Conservation (phyloP, 169 alveolate species). For the Plasmodium coatneyi region DNA sequence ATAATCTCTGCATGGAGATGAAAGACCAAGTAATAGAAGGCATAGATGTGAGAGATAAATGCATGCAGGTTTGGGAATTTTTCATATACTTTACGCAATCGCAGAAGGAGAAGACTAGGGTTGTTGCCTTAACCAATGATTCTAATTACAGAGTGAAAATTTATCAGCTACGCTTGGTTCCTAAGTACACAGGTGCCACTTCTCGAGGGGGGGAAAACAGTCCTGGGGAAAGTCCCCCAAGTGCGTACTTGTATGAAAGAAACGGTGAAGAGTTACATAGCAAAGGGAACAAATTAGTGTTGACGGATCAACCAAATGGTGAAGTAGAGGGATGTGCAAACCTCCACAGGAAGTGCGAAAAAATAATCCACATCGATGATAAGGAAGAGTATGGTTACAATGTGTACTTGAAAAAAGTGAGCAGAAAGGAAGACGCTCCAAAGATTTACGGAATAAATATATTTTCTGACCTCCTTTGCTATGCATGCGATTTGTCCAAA, state of each 20-base stretch:
- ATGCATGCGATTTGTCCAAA: slow-evolving; percentile 60
- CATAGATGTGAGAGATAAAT: slow-evolving; percentile 13
- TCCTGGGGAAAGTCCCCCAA: neutral
- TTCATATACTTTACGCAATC: slow-evolving; percentile 54
- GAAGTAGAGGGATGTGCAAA: neutral
- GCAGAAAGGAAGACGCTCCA: slow-evolving; percentile 18
- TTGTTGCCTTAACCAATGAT: slow-evolving; percentile 23
- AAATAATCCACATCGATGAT: slow-evolving; percentile 3
- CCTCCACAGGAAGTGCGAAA: neutral
- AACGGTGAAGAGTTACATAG: neutral
- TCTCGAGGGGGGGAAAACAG: neutral
- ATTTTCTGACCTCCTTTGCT: slow-evolving; percentile 11
- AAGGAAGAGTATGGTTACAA: slow-evolving; percentile 46
- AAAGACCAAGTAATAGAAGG: slow-evolving; percentile 34
- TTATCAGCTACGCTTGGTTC: slow-evolving; percentile 30
- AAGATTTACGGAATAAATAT: slow-evolving; percentile 48
- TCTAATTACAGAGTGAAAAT: slow-evolving; percentile 12
- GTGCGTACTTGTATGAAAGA: neutral
- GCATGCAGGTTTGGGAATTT: neutral
- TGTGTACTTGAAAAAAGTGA: slow-evolving; percentile 40
- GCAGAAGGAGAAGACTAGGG: neutral
- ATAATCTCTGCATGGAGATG: slow-evolving; percentile 25
- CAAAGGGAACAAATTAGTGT: neutral
- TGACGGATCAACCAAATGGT: neutral
- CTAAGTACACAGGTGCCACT: slow-evolving; percentile 1